Base-by-base conservation (phyloP, 2,329 filamentous ascomycete species). In the Cytospora schulzeri region DNA sequence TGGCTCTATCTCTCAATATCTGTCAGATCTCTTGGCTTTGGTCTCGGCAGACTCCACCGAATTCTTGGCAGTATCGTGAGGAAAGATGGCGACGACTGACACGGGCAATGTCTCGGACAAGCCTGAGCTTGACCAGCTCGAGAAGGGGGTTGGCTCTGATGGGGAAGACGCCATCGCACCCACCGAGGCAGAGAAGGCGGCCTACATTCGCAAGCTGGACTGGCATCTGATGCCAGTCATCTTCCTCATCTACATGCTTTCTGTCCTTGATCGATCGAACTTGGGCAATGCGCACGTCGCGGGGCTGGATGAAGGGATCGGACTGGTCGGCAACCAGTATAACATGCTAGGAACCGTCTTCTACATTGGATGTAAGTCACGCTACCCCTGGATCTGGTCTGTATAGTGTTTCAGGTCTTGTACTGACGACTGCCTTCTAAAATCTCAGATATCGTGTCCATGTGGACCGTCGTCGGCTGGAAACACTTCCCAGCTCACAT, bases 221-320 rank as follows among this genome's bases (percentile, higher is more conserved):
- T 67, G 67, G 63, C 62, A 63, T 14, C 58, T 71, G 14, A 69
- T 71, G 68, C 69, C 69, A 5, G 62, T 69, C 61, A 66, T 70
- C 22, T 71, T 71, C 38, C 19, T 64, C 59, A 73, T 73, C 12
- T 76, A 76, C 60, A 70, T 73, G 2, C 66, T 76, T 9, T 75
- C 71, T 26, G 74, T 74, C 14, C 68, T 76, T 0, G 74, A 76
- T 60, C 67, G 74, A 28, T 72, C 70, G 15, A 76, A 76, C 45
- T n/a, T 71, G 17, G 69, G 69, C 15, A 71, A 71, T 55, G 70
- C 69, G 2, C 69, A 70, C 67, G 73, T 68, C 68, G 74, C 73
- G 58, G 71, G 71, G 4, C 64, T 76, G 11, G 69, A 73, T 33
- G 67, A 72, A 31, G 69, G 68, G 3, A 72, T 73, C 19, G 68